Evolutionary conservation across 768 basidiomycete genomes (phyloP).

Genomic region (Lactifluus echinatus): DNA sequence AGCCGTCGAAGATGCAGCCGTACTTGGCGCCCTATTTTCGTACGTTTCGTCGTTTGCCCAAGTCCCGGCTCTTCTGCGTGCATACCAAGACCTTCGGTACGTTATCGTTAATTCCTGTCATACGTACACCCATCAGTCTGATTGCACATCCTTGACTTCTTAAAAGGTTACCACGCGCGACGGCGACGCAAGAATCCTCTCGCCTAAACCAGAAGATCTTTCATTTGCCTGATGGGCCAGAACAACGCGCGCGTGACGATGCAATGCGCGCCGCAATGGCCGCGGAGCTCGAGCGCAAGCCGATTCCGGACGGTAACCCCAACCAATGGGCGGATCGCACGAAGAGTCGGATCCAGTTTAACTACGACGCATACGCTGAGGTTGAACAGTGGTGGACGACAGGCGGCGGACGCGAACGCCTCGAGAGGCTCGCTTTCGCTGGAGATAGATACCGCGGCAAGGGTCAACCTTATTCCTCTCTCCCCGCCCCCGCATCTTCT

Average conservation of each 20-base stretch:
- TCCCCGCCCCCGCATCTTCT: too few relatives aligned
- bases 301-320: conserved; percentile 30
- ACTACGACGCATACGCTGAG: conserved; percentile 45
- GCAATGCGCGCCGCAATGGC: conserved; percentile 44
- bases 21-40: conserved; percentile 41
- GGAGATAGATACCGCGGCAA: too few relatives aligned
- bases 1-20: conserved; percentile 45
- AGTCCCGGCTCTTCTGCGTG: conserved; percentile 37
- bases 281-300: conserved; percentile 26
- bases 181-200: conserved; percentile 40
- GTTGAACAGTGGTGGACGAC: conserved; percentile 43
- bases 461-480: too few relatives aligned
- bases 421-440: conserved; percentile 1
- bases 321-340: conserved; percentile 53
- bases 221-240: conserved; percentile 47
- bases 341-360: conserved; percentile 41
- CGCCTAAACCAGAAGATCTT: conserved; percentile 46
- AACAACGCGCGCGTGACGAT: conserved; percentile 42
- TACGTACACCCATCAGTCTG: background rate
- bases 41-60: conserved; percentile 36
- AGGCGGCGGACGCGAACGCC: conserved; percentile 23
- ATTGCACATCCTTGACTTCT: too few relatives aligned
- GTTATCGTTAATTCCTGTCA: background rate
- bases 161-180: conserved; percentile 33
- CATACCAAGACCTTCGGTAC: conserved; percentile 43